Evolutionary conservation across 169 alveolate genomes (phyloP), one percentile per base, ranked within the genome.

Genomic region (Besnoitia besnoiti): DNA sequence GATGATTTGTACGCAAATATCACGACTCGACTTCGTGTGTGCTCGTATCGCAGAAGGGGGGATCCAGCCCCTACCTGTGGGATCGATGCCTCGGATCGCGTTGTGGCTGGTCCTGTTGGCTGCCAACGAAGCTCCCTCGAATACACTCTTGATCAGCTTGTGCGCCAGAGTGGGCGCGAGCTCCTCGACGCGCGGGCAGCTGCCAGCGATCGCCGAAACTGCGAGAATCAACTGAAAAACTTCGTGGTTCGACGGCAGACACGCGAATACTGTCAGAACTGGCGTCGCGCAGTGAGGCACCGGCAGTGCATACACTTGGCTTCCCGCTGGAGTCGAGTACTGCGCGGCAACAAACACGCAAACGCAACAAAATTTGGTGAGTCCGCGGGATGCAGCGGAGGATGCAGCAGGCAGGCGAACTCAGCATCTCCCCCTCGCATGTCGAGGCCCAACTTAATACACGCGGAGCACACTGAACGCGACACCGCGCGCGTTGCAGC

Each of bases 161-260:
- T 89, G 93, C 40, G 93, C 93, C 3, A 89, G 77, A 0, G 79
- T 35, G 16, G 93, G 77, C 10, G 79, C 76, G 19, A 51, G 88
- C 33, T 89, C 93, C 33, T 61, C 62, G 2, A 51, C 39, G 75
- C 42, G 79, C 40, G 87, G 59, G 4, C 85, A 76, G 47, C 79
- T 51, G 50, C 79, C 87, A 50, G 93, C 93, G 33, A 89, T 67
- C 12, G 88, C 87, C 47, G 79, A 44, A 35, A 75, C 46, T 24
- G 89, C 46, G 55, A 24, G 55, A 24, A 89, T 61, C 44, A 89
- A 73, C 73, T 40, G 40, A 40, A 89, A 67, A 35, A 89, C 47
- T 35, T 89, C 88, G 75, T 76, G 85, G 40, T 89, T 75, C 24
- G 87, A 77, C 50, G 93, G 93, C 59, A 89, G 39, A 27, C 93